Conservation (phyloP, 2,329 filamentous ascomycete species). For the Ilyonectria sp. region DNA sequence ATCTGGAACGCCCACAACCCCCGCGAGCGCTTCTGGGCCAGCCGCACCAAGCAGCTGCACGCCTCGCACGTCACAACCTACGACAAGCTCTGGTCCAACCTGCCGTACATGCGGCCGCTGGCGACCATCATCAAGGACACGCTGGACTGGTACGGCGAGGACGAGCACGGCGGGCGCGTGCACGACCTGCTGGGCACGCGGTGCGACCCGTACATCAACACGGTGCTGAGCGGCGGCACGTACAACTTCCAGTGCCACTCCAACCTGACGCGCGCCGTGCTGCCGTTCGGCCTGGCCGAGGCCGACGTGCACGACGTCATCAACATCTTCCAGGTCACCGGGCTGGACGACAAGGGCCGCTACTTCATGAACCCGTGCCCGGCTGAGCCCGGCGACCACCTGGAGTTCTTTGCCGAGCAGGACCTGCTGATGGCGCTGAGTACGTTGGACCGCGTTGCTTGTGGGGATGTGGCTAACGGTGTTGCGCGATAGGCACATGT, state of each 20-base stretch:
- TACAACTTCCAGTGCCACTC: slow-evolving; percentile 91
- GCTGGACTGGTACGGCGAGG: slow-evolving; percentile 72
- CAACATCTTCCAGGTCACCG: slow-evolving; percentile 90
- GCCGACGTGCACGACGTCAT: slow-evolving; percentile 87
- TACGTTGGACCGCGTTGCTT: slow-evolving; percentile 46
- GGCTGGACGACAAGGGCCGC: slow-evolving; percentile 77
- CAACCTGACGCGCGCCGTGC: slow-evolving; percentile 81
- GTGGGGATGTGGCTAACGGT: slow-evolving; percentile 16
- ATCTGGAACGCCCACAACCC: slow-evolving; percentile 85
- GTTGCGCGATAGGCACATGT: slow-evolving; percentile 70
- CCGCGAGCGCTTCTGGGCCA: slow-evolving; percentile 86
- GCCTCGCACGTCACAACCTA: slow-evolving; percentile 79
- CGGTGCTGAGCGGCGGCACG: slow-evolving; percentile 76
- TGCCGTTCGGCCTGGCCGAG: slow-evolving; percentile 78
- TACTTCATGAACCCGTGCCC: slow-evolving; percentile 83
- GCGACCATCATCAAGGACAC: slow-evolving; percentile 80
- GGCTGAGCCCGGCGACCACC: slow-evolving; percentile 68
- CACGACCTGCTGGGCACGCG: slow-evolving; percentile 88
- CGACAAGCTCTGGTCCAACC: slow-evolving; percentile 83
- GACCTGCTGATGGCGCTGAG: slow-evolving; percentile 76
- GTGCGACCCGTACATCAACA: slow-evolving; percentile 88
- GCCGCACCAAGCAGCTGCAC: slow-evolving; percentile 84
- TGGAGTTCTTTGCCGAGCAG: slow-evolving; percentile 87
- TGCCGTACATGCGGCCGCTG: slow-evolving; percentile 84
- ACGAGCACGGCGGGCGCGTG: slow-evolving; percentile 76